These are phyloP conservation scores for Rutstroemia sp. DNA, from an alignment of 2,329 filamentous ascomycete species.

Conservation along the genomic window DNA sequence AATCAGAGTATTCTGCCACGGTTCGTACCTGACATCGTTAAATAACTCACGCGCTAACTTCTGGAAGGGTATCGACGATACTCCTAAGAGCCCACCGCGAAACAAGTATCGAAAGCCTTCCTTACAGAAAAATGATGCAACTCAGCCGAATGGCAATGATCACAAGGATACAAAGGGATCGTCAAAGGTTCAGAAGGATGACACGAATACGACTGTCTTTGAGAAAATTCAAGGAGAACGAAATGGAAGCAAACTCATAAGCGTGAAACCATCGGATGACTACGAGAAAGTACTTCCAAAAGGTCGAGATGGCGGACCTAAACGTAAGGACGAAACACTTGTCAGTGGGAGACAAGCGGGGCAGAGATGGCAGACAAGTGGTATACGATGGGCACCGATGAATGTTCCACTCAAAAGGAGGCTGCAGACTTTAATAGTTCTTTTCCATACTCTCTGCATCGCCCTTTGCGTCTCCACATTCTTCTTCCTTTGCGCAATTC, in stretches of 20 bases:
- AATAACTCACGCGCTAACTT: conserved; percentile 7
- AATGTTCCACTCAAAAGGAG: conserved; percentile 64
- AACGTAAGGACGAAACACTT: conserved; percentile 19
- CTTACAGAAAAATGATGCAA: conserved; percentile 20
- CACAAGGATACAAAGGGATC: conserved; percentile 5
- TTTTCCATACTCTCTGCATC: conserved; percentile 66
- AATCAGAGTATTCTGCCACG: conserved; percentile 23
- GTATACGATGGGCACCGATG: conserved; percentile 79
- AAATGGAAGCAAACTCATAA: conserved; percentile 20
- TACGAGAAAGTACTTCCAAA: conserved; percentile 15
- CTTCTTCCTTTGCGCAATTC: conserved; percentile 86
- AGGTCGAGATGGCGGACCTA: conserved; percentile 13
- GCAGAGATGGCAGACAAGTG: conserved; percentile 30
- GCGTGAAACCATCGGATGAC: conserved; percentile 18
- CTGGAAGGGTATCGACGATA: conserved; percentile 26
- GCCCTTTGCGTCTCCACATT: conserved; percentile 68
- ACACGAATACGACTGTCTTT: conserved; percentile 12
- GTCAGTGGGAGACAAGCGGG: conserved; percentile 28
- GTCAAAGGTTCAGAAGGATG: neutral
- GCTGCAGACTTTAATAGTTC: conserved; percentile 70
- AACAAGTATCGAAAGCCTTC: conserved; percentile 21
- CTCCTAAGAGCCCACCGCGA: conserved; percentile 20
- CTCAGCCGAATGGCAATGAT: conserved; percentile 10
- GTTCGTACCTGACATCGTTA: conserved; percentile 14
- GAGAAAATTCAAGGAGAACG: conserved; percentile 20